Percentiles rank a stretch among this genome's conserved stretches.
Evolutionary conservation across 2,329 filamentous ascomycete species (phyloP).

Genomic region (Apiospora phragmitis): DNA sequence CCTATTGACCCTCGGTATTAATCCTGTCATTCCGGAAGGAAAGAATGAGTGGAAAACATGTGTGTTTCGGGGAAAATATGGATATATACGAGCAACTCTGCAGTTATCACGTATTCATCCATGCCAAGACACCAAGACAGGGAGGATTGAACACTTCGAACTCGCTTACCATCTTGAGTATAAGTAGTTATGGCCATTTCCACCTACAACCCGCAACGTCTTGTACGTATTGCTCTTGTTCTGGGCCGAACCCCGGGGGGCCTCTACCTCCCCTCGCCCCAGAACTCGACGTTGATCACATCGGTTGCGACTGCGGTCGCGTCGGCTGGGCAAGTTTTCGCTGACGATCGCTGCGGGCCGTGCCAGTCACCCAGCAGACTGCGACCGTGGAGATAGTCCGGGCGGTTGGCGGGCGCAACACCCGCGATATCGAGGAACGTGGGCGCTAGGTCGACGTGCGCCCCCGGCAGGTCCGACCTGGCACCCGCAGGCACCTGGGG

Average conservation of each 20-base stretch:
- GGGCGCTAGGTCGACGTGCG: constrained; percentile 47
- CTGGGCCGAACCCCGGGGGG: background rate
- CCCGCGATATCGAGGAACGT: constrained; percentile 38
- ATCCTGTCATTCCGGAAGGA: too few relatives aligned
- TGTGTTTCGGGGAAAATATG: too few relatives aligned
- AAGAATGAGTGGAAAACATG: too few relatives aligned
- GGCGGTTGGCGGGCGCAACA: constrained; percentile 16
- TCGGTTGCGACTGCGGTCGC: constrained; percentile 32
- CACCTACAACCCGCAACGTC: constrained; percentile 38
- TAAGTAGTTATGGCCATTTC: too few relatives aligned
- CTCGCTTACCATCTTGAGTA: too few relatives aligned
- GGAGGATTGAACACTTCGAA: constrained; percentile 49
- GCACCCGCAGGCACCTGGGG: constrained; percentile 38
- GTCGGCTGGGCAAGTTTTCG: background rate
- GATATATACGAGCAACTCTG: too few relatives aligned
- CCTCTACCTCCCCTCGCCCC: constrained; percentile 27
- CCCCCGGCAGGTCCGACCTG: constrained; percentile 37
- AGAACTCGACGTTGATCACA: constrained; percentile 46
- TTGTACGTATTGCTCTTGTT: constrained; percentile 45
- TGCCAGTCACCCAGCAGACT: constrained; percentile 35
- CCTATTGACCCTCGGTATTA: too few relatives aligned
- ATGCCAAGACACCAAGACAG: too few relatives aligned
- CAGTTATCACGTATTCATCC: too few relatives aligned
- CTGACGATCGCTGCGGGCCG: constrained; percentile 31
- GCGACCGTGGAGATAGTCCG: constrained; percentile 18